A percentile compares a stretch with the other conserved stretches of the same genome.
Evolutionary conservation across 1,284 basidiomycete genomes (phyloP).

Genomic region (Cronartium quercuum): DNA sequence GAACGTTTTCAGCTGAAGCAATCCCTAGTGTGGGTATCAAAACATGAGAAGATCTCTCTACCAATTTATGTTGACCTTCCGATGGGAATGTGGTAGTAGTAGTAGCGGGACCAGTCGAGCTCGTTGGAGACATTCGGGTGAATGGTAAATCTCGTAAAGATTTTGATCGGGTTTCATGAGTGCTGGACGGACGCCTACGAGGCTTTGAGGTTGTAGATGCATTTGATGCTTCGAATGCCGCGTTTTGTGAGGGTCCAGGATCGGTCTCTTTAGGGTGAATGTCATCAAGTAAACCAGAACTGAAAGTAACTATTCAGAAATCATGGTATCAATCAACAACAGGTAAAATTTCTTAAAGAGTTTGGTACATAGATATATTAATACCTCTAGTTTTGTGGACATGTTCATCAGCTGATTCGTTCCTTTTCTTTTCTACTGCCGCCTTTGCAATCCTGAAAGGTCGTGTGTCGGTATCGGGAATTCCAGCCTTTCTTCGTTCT

Average conservation of each 20-base stretch:
- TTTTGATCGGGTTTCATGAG: no score
- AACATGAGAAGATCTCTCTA: background rate
- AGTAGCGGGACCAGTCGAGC: no score
- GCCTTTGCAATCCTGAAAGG: conserved; percentile 43
- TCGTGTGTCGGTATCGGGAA: conserved; percentile 43
- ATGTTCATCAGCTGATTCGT: conserved; percentile 19
- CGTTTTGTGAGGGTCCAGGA: background rate
- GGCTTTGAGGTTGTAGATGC: background rate
- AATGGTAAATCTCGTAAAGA: no score
- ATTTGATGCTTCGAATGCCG: background rate
- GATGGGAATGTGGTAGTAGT: background rate
- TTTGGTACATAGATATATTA: no score
- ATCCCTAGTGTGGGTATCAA: background rate
- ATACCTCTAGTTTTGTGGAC: background rate
- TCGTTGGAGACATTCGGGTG: no score
- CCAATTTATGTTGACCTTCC: background rate
- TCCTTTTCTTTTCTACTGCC: conserved; percentile 40
- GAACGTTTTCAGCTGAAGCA: background rate
- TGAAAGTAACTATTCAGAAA: background rate
- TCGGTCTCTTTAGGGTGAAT: background rate
- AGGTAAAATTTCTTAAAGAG: no score
- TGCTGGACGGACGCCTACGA: background rate
- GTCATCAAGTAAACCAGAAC: background rate
- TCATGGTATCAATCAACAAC: background rate
- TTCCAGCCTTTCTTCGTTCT: conserved; percentile 43